A percentile compares a stretch with the other conserved stretches of the same genome.
These are phyloP conservation scores for Malassezia brasiliensis DNA, from an alignment of 1,284 basidiomycete genomes.

Conservation along the genomic window DNA sequence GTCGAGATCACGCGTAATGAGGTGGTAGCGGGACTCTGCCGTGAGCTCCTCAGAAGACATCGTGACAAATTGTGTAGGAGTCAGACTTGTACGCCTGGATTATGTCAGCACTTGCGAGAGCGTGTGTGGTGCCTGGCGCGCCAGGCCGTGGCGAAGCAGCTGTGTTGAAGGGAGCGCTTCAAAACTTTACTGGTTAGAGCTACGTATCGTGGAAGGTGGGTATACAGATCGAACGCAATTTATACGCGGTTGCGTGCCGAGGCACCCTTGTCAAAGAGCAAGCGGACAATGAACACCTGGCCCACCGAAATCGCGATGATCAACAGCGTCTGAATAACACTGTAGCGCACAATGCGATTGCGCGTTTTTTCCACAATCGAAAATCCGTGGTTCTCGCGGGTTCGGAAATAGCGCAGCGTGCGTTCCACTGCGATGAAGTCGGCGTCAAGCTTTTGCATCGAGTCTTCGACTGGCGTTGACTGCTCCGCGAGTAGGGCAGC, in stretches of 20 bases:
- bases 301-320: conserved; percentile 39
- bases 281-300: conserved; percentile 40
- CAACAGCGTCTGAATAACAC: conserved; percentile 30
- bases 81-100: background rate
- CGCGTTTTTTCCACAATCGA: conserved; percentile 39
- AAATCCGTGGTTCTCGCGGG: conserved; percentile 43
- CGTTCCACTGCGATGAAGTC: conserved; percentile 30
- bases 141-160: too few species aligned
- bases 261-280: conserved; percentile 35
- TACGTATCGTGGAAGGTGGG: background rate
- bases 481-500: conserved; percentile 35
- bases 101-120: background rate
- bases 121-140: too few species aligned
- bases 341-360: conserved; percentile 40
- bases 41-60: background rate
- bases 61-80: background rate
- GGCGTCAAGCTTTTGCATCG: conserved; percentile 27
- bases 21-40: conserved; percentile 56
- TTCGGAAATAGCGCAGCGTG: conserved; percentile 44
- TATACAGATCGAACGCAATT: conserved; percentile 2
- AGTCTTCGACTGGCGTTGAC: conserved; percentile 40
- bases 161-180: too few species aligned
- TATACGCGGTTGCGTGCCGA: conserved; percentile 35
- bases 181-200: too few species aligned
- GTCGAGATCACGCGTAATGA: conserved; percentile 76